Conservation (phyloP, 1,284 basidiomycete species). For the Meira nashicola region DNA sequence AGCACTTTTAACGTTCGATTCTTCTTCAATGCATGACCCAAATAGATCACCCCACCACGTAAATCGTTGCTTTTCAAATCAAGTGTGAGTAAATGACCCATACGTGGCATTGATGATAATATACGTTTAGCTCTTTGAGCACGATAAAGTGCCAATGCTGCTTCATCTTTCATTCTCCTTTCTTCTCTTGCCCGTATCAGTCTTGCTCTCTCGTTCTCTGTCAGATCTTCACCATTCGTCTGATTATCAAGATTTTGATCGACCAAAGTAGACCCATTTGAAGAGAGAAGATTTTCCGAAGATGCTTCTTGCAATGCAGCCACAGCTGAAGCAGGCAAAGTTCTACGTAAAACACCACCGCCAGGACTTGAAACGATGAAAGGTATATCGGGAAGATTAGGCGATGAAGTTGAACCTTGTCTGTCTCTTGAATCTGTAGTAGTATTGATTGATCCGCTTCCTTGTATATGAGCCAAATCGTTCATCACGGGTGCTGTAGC, state of each 20-base stretch:
- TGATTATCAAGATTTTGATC: not conserved
- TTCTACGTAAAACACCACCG: slow-evolving; percentile 36
- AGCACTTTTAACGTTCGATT: slow-evolving; percentile 91
- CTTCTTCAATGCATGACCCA: slow-evolving; percentile 89
- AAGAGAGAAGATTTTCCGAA: not conserved
- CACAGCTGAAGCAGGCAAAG: slow-evolving; percentile 20
- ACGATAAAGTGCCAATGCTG: slow-evolving; percentile 30
- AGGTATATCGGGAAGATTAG: slow-evolving; percentile 34
- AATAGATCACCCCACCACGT: slow-evolving; percentile 72
- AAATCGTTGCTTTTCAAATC: slow-evolving; percentile 90
- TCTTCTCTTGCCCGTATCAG: slow-evolving; percentile 14
- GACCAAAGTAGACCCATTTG: not conserved
- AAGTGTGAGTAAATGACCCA: slow-evolving; percentile 79
- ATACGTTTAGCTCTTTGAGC: slow-evolving; percentile 37
- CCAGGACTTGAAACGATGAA: slow-evolving; percentile 38
- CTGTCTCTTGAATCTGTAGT: not conserved
- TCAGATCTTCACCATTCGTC: slow-evolving; percentile 12
- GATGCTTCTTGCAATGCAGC: not conserved
- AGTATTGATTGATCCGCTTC: not conserved
- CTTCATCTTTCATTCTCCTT: slow-evolving; percentile 22
- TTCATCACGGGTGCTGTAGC: not conserved
- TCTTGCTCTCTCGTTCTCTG: slow-evolving; percentile 19
- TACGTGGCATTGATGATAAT: slow-evolving; percentile 66
- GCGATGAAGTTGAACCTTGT: slow-evolving; percentile 16
- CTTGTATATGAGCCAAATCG: not conserved